phyloP scores from a whole-genome alignment of 129 eudicot genomes.

The Flaveria brownii region DNA sequence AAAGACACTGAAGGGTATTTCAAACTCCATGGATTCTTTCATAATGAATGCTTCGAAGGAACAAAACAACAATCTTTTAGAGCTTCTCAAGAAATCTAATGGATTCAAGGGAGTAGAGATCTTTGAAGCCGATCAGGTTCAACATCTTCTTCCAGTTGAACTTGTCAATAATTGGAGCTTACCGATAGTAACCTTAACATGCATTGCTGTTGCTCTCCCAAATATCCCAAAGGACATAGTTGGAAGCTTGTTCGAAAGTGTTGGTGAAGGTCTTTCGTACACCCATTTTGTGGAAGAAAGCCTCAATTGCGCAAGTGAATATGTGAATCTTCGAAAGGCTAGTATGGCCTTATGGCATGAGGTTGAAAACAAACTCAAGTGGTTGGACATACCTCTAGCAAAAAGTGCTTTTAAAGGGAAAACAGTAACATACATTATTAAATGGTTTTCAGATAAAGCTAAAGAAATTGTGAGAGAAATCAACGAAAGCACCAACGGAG shows the following conservation, averaged over 20 bases:
- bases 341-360: constrained; percentile 30
- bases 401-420: background rate
- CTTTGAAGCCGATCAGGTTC: constrained; percentile 21
- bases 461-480: background rate
- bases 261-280: constrained; percentile 26
- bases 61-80: constrained; percentile 6
- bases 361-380: constrained; percentile 29
- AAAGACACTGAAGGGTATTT: constrained; percentile 15
- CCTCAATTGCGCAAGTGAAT: background rate
- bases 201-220: constrained; percentile 28
- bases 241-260: background rate
- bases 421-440: constrained; percentile 17
- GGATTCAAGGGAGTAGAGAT: constrained; percentile 14
- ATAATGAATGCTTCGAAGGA: background rate
- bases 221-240: background rate
- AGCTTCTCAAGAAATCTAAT: constrained; percentile 30
- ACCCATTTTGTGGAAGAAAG: constrained; percentile 27
- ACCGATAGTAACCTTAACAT: constrained; percentile 25
- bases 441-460: constrained; percentile 26
- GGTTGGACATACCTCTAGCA: constrained; percentile 29
- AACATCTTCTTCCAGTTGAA: background rate
- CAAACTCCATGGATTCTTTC: background rate
- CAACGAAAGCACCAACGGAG: background rate
- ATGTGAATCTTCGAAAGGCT: constrained; percentile 8
- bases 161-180: constrained; percentile 27